Conservation (phyloP, 345 rosid species). For the Corchorus olitorius region DNA sequence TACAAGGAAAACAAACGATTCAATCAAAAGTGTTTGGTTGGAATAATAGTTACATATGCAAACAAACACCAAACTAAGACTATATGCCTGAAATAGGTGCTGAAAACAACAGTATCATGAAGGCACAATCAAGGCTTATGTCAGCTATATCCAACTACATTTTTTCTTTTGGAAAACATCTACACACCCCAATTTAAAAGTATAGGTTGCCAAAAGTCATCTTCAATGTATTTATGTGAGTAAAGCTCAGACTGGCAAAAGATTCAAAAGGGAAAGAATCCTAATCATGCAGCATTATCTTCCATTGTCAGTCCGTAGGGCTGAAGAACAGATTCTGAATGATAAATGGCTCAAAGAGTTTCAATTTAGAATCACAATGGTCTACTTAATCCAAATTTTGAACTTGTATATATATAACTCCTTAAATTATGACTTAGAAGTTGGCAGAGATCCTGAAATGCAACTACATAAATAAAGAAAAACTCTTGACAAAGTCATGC, state of each 20-base stretch:
- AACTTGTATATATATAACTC: neutral
- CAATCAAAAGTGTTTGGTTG: neutral
- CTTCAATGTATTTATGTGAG: neutral
- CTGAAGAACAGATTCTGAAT: neutral
- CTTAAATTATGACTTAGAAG: neutral
- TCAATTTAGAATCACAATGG: too few relatives aligned
- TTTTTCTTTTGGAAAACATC: neutral
- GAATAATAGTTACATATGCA: constrained; percentile 3
- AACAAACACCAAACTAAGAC: neutral
- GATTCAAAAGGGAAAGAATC: neutral
- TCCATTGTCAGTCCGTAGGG: neutral
- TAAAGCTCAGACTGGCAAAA: neutral
- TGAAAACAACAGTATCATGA: neutral
- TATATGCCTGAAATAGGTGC: neutral
- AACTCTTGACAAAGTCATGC: too few relatives aligned
- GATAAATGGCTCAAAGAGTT: neutral
- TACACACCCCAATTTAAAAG: neutral
- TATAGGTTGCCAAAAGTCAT: neutral
- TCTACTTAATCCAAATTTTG: neutral
- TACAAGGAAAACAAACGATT: constrained; percentile 16
- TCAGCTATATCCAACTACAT: neutral
- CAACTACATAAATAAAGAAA: neutral
- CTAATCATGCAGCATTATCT: constrained; percentile 8
- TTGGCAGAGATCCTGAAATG: too few relatives aligned
- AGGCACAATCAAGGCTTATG: neutral